Base-by-base conservation (phyloP, 306 rosid genomes). In the Vachellia pachyceras region DNA sequence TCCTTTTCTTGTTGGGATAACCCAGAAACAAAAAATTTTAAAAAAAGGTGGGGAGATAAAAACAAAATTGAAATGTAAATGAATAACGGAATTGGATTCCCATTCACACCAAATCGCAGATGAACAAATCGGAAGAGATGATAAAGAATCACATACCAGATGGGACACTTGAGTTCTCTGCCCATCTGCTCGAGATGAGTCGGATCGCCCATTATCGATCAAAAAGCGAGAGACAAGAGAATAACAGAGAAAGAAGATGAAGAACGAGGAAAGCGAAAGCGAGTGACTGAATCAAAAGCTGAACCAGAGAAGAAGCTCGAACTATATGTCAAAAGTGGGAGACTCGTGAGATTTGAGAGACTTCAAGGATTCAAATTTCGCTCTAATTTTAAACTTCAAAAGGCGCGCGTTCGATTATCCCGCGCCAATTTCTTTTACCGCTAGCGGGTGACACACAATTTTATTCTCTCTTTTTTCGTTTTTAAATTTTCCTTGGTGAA, bases 141-240 rank as follows among this genome's bases (percentile, higher is more conserved):
- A 41, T 40, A 69, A 18, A 72, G n/a, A 58, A 63, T 44, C 5
- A 35, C 49, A 6, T 89, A 94, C 99, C 99, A 95, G 18, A 95
- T 93, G 25, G 99, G 99, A 63, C 99, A 95, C 33, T 91, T 89
- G 81, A 95, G 95, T 75, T 95, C 98, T 84, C 83, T 86, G 61
- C 96, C 96, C 98, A 95, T 91, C 83, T 63, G 87, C 84, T 95
- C 97, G 3, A 95, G 90, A 85, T 91, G 84, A 75, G 35, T 65
- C 47, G 70, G 54, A 72, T 80, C 86, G 54, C 52, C 92, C 97
- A 91, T 92, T 73, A 63, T 40, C 20, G 25, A 15, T 20, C 73
- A 7, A 10, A 60, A 25, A n/a, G 73, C 55, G 58, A n/a, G 35
- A 9, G 63, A 71, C 23, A n/a, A 29, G 39, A 17, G 49, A 14